phyloP scores from a whole-genome alignment of 768 basidiomycete species.

The Phylloporus arenicola region DNA sequence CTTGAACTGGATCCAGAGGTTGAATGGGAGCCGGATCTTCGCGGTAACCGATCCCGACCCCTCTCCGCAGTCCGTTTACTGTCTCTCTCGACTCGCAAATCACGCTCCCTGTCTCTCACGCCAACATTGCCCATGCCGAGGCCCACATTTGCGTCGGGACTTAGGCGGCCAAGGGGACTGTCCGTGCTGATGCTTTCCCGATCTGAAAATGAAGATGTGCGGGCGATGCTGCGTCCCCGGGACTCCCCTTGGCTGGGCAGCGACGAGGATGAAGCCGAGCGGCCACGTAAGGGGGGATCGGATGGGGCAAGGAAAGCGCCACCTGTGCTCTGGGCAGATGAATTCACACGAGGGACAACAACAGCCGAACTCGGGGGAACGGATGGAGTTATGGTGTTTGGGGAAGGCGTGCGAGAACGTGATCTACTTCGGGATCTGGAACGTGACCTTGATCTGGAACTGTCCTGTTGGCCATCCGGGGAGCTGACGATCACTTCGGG shows the following conservation, averaged over 20 bases:
- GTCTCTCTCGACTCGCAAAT: conserved; percentile 21
- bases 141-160: conserved; percentile 34
- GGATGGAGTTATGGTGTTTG: conserved; percentile 20
- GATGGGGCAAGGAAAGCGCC: conserved; percentile 25
- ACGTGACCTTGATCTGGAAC: conserved; percentile 27
- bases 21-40: conserved; percentile 23
- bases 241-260: conserved; percentile 27
- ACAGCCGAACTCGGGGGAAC: conserved; percentile 5
- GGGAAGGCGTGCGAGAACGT: conserved; percentile 44
- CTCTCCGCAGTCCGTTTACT: conserved; percentile 24
- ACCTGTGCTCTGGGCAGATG: conserved; percentile 13
- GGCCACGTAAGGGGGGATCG: conserved; percentile 19
- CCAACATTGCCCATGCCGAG: conserved; percentile 29
- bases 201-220: conserved; percentile 53
- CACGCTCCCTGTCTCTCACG: conserved; percentile 32
- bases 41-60: conserved; percentile 26
- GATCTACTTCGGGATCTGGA: conserved; percentile 35
- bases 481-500: conserved; percentile 34
- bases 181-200: conserved; percentile 36
- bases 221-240: conserved; percentile 52
- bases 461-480: conserved; percentile 30
- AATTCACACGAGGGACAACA: conserved; percentile 9
- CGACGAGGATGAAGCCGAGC: conserved; percentile 32
- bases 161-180: conserved; percentile 34
- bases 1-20: conserved; percentile 35